Conservation (phyloP, 148 eudicot species). For the Cornus controversa region DNA sequence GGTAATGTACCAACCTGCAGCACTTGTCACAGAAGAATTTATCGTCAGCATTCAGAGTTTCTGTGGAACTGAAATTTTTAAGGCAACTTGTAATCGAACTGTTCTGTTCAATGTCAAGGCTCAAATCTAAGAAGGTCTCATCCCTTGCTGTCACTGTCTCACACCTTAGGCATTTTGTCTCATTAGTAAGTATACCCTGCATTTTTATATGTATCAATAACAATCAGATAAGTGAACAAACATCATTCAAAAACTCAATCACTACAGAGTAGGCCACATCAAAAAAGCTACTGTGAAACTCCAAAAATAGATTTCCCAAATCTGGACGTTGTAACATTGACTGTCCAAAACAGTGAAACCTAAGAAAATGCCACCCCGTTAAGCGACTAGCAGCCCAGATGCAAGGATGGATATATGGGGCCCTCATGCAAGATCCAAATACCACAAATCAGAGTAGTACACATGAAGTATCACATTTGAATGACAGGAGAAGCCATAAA, state of each 20-base stretch:
- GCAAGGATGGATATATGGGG: background rate
- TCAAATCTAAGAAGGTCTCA: slow-evolving; percentile 79
- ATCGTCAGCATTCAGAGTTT: slow-evolving; percentile 81
- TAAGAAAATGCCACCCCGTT: no score
- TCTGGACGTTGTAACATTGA: background rate
- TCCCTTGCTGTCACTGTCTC: slow-evolving; percentile 91
- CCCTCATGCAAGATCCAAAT: background rate
- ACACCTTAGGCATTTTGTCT: slow-evolving; percentile 79
- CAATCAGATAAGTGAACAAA: background rate
- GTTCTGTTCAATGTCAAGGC: slow-evolving; percentile 89
- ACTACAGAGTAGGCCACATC: background rate
- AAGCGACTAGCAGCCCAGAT: no score
- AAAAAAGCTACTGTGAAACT: background rate
- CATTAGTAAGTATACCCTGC: slow-evolving; percentile 84
- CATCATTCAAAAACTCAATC: background rate
- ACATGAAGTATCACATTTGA: background rate
- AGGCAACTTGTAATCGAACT: slow-evolving; percentile 90
- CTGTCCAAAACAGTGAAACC: background rate
- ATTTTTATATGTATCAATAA: slow-evolving; percentile 18
- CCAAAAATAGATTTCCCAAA: background rate
- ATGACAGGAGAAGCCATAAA: background rate
- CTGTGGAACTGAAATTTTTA: slow-evolving; percentile 82
- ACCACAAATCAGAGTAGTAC: background rate
- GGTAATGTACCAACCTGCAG: slow-evolving; percentile 52
- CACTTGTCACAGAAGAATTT: slow-evolving; percentile 91